Conservation (phyloP, 768 basidiomycete genomes). For the Calocera viscosa region DNA sequence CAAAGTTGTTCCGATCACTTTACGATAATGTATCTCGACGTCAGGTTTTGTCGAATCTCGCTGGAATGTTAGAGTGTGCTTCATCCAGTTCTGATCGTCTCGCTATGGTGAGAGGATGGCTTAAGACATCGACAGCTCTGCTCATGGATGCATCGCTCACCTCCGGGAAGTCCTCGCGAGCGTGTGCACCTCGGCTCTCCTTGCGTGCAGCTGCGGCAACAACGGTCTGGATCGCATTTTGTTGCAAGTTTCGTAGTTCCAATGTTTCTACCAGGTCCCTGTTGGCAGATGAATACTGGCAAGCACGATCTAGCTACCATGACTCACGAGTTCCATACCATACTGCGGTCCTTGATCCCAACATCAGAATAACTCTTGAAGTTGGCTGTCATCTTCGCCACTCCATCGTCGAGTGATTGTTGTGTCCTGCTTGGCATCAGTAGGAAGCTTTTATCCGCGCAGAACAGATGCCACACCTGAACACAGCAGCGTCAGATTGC, state of each 20-base stretch:
- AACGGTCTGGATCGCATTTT: constrained; percentile 93
- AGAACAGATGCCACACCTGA: constrained; percentile 41
- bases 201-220: constrained; percentile 84
- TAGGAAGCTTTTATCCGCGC: constrained; percentile 7
- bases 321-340: constrained; percentile 98
- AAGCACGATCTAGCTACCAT: not conserved
- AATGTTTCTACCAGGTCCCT: constrained; percentile 95
- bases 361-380: constrained; percentile 84
- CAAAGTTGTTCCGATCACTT: constrained; percentile 71
- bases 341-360: constrained; percentile 92
- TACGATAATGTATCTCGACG: constrained; percentile 80
- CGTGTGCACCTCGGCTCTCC: constrained; percentile 97
- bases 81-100: constrained; percentile 91
- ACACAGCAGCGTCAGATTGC: constrained; percentile 96
- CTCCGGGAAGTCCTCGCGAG: constrained; percentile 95
- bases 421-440: constrained; percentile 50
- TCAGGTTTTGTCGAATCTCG: constrained; percentile 60
- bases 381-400: constrained; percentile 69
- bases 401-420: constrained; percentile 79
- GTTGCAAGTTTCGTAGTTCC: constrained; percentile 89
- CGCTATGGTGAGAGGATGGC: constrained; percentile 38
- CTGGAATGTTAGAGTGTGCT: constrained; percentile 79
- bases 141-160: constrained; percentile 31
- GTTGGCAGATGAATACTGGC: constrained; percentile 11
- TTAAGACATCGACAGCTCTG: not conserved